Evolutionary conservation across 78 protist species (phyloP).

Genomic region (Polysphondylium violaceum): DNA sequence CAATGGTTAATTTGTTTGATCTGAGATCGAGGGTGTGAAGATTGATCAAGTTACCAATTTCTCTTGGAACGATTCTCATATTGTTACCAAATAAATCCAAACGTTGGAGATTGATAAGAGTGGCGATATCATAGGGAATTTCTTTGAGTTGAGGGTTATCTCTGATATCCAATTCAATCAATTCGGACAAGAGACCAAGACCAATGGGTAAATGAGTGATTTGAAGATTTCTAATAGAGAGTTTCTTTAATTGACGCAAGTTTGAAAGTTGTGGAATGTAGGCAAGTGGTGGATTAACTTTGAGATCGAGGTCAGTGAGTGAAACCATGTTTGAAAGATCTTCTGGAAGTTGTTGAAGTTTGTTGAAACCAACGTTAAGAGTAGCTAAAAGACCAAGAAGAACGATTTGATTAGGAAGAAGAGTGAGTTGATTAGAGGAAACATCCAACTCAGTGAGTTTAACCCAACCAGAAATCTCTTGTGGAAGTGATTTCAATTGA

Average conservation of each 20-base stretch:
- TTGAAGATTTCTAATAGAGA: conserved; percentile 79
- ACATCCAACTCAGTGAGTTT: conserved; percentile 68
- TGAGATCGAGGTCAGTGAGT: conserved; percentile 76
- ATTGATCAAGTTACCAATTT: conserved; percentile 69
- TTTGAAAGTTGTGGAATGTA: conserved; percentile 77
- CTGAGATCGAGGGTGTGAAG: conserved; percentile 81
- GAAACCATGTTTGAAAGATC: conserved; percentile 54
- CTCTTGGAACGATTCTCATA: conserved; percentile 80
- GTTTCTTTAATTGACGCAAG: conserved; percentile 61
- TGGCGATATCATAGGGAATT: conserved; percentile 77
- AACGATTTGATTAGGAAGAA: conserved; percentile 81
- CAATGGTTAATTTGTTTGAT: conserved; percentile 67
- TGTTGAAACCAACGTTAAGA: conserved; percentile 71
- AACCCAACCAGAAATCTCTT: conserved; percentile 73
- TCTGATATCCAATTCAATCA: conserved; percentile 76
- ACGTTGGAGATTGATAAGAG: conserved; percentile 60
- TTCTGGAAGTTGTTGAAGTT: conserved; percentile 77
- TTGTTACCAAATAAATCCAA: conserved; percentile 82
- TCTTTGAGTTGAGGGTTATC: conserved; percentile 84
- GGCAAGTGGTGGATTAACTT: conserved; percentile 84
- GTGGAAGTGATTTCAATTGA: conserved; percentile 67
- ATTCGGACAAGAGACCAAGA: conserved; percentile 42
- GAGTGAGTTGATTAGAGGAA: conserved; percentile 61
- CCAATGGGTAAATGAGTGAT: conserved; percentile 78
- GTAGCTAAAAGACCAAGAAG: conserved; percentile 51